A percentile compares a stretch with the other conserved stretches of the same genome.
Conservation (phyloP, 805 yeast species). For the Wickerhamomyces mucosus region DNA sequence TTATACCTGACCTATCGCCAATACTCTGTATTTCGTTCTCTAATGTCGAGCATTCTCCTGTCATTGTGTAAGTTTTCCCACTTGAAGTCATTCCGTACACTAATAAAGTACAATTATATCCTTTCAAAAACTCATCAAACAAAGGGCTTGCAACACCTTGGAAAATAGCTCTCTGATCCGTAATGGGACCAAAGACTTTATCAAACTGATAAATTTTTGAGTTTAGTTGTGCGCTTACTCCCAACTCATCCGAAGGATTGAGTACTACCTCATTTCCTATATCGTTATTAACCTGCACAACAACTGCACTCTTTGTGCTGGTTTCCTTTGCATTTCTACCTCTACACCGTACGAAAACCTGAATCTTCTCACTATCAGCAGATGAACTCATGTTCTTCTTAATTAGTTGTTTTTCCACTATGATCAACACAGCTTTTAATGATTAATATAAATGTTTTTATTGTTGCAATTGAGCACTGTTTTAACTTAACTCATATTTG, state of each 20-base stretch:
- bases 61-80: conserved; percentile 77
- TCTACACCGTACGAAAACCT: conserved; percentile 56
- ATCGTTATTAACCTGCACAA: conserved; percentile 41
- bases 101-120: conserved; percentile 73
- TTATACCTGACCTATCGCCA: conserved; percentile 50
- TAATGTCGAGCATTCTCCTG: conserved; percentile 42
- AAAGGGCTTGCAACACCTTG: conserved; percentile 57
- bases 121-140: conserved; percentile 58
- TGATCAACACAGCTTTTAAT: no score
- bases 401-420: no score
- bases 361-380: conserved; percentile 39
- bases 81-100: conserved; percentile 94
- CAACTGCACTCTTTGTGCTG: conserved; percentile 47
- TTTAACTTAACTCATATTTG: no score
- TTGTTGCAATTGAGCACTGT: no score
- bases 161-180: conserved; percentile 62
- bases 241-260: conserved; percentile 30
- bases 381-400: no score
- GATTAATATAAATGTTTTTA: no score
- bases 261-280: conserved; percentile 40
- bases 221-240: conserved; percentile 29
- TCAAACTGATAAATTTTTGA: conserved; percentile 64
- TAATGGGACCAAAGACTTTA: conserved; percentile 73
- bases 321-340: conserved; percentile 53
- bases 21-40: conserved; percentile 12